Evolutionary conservation across 345 rosid genomes (phyloP), one percentile per base, ranked within the genome.

Genomic region (Linum tenue): DNA sequence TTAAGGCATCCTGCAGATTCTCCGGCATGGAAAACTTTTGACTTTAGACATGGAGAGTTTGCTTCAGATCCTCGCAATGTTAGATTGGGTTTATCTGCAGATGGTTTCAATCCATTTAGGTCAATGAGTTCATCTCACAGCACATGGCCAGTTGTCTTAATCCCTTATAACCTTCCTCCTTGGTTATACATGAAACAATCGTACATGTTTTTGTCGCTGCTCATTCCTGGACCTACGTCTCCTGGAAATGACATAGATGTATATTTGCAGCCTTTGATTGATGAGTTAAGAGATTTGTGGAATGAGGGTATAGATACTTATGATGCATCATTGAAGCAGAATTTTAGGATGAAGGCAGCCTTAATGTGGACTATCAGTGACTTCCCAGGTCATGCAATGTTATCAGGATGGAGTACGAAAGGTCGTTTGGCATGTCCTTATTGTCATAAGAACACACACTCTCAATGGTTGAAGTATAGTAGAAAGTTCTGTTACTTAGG

Each of bases 81-180:
- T 0, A 57, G 64, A 35, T n/a, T 73, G 0, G 37, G 56, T 2
- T 5, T 67, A n/a, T 5, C 48, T 0, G 37, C 15, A 4, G 15
- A 68, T 68, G 41, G 64, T 0, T 62, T 73, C 39, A 55, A 73
- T 6, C 41, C 65, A 1, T 73, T 67, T 7, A 41, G 44, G 44
- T 41, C 44, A 41, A 41, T 41, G 44, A 41, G 9, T 41, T 41
- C 9, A 41, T 41, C 44, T 4, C 44, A 41, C 44, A 41, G 1
- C 44, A 41, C 44, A 8, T 41, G 44, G 44, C 6, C 44, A 36
- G 7, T 75, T 3, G 37, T 67, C 3, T 2, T 67, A 7, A 3
- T 68, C 2, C 64, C 16, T 2, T 75, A 64, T 39, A 71, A 67
- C 42, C 22, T 75, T 8, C 57, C 64, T 5, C 64, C 64, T 0